Percentiles rank a stretch among this genome's conserved stretches.
These are phyloP conservation scores for Microstegium vimineum DNA, from an alignment of 176 grass and related monocot genomes.

Conservation along the genomic window DNA sequence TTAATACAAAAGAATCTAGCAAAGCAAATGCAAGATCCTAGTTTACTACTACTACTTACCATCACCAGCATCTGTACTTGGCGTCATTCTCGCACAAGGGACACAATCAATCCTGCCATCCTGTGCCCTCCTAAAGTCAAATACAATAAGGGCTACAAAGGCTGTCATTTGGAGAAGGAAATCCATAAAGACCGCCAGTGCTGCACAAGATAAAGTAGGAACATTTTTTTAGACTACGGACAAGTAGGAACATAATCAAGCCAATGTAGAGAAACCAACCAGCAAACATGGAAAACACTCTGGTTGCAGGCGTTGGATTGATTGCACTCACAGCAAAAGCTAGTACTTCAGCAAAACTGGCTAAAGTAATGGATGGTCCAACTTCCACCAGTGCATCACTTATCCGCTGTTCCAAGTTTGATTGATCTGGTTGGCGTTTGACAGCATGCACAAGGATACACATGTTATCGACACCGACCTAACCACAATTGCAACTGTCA, in stretches of 20 bases:
- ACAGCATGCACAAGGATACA: conserved; percentile 97
- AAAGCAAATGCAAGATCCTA: conserved; percentile 12
- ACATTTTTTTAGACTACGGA: too few species aligned
- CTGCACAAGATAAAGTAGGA: conserved; percentile 56
- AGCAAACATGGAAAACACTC: conserved; percentile 98
- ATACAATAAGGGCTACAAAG: conserved; percentile 86
- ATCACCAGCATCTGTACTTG: conserved; percentile 32
- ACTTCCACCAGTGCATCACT: conserved; percentile 84
- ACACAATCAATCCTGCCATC: conserved; percentile 86
- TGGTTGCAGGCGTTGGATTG: conserved; percentile 90
- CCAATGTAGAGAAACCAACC: conserved; percentile 53
- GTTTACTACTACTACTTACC: conserved; percentile 41
- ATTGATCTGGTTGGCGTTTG: conserved; percentile 67
- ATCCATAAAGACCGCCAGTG: conserved; percentile 92
- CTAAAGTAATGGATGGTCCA: conserved; percentile 94
- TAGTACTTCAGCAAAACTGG: conserved; percentile 87
- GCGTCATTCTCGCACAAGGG: conserved; percentile 61
- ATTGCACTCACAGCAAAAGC: conserved; percentile 90
- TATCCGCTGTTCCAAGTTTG: conserved; percentile 69
- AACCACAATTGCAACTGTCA: conserved; percentile 24
- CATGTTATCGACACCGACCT: conserved; percentile 99
- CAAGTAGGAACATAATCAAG: conserved; percentile 23
- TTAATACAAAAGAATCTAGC: conserved; percentile 10
- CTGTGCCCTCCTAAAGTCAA: conserved; percentile 79
- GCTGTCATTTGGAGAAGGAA: conserved; percentile 95